Conservation (phyloP, 1,284 basidiomycete genomes). For the Melampsora americana region DNA sequence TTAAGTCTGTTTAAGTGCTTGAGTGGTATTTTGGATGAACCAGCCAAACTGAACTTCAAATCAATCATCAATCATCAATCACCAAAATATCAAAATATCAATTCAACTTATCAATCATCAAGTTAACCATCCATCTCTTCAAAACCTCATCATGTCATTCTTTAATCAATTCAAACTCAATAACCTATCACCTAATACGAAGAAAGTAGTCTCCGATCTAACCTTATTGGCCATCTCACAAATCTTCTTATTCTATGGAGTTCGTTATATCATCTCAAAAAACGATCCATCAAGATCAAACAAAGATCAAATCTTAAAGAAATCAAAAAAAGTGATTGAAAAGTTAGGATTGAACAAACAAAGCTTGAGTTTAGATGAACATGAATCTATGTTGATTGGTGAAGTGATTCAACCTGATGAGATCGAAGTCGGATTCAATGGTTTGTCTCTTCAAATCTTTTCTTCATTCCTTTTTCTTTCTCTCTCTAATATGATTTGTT, state of each 20-base stretch:
- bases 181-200: conserved; percentile 36
- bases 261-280: conserved; percentile 30
- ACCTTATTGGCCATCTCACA: conserved; percentile 38
- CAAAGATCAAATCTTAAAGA: conserved; percentile 32
- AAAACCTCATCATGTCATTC: conserved; percentile 9
- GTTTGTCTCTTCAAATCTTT: conserved; percentile 16
- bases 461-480: too few species aligned
- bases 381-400: conserved; percentile 38
- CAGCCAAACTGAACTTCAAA: too few species aligned
- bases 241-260: conserved; percentile 43
- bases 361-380: conserved; percentile 28
- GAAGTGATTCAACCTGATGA: conserved; percentile 41
- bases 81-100: too few species aligned
- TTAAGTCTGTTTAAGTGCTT: too few species aligned
- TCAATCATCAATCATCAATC: too few species aligned
- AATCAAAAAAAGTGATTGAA: conserved; percentile 38
- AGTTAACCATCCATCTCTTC: neutral
- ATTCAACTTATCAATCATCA: neutral
- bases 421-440: conserved; percentile 41
- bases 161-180: conserved; percentile 21
- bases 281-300: conserved; percentile 26
- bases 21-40: too few species aligned
- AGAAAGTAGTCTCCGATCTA: conserved; percentile 39
- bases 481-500: too few species aligned
- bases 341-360: conserved; percentile 24